Conservation (phyloP, 345 rosid genomes). For the Hypericum androsaemum region DNA sequence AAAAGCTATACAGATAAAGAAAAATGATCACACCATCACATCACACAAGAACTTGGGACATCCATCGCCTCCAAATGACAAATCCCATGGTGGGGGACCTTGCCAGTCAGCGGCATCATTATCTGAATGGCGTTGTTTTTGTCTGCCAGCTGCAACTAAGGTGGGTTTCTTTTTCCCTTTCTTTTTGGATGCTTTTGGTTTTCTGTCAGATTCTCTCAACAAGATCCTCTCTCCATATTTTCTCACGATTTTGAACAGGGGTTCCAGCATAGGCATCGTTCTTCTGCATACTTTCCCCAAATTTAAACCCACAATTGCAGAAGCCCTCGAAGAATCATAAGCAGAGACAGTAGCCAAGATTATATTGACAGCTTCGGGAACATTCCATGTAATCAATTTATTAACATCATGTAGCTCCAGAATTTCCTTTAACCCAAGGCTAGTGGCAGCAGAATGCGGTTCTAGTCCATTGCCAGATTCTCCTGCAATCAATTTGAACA, state of each 20-base stretch:
- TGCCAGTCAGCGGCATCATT: slow-evolving; percentile 41
- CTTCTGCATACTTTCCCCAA: slow-evolving; percentile 26
- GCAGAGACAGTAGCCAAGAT: slow-evolving; percentile 42
- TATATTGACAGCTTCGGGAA: slow-evolving; percentile 51
- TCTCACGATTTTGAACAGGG: slow-evolving; percentile 45
- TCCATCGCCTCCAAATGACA: slow-evolving; percentile 73
- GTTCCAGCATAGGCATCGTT: slow-evolving; percentile 64
- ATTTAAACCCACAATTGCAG: slow-evolving; percentile 22
- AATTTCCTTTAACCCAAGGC: slow-evolving; percentile 57
- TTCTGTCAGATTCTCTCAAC: slow-evolving; percentile 61
- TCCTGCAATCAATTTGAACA: slow-evolving; percentile 19
- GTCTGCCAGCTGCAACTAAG: slow-evolving; percentile 19
- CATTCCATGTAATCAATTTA: slow-evolving; percentile 24
- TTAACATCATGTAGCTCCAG: slow-evolving; percentile 26
- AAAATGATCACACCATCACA: slow-evolving; percentile 54
- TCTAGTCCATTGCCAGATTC: slow-evolving; percentile 4
- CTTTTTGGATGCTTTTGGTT: slow-evolving; percentile 48
- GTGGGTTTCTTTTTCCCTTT: slow-evolving; percentile 42
- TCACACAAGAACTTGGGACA: slow-evolving; percentile 85
- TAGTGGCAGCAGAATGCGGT: slow-evolving; percentile 21
- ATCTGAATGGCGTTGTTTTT: slow-evolving; percentile 19
- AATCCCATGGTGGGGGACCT: slow-evolving; percentile 87
- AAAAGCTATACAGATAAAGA: slow-evolving; percentile 1
- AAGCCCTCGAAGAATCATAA: slow-evolving; percentile 30
- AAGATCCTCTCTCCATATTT: slow-evolving; percentile 59